Conservation (phyloP, 441 rosid species). For the Lepidium campestre region DNA sequence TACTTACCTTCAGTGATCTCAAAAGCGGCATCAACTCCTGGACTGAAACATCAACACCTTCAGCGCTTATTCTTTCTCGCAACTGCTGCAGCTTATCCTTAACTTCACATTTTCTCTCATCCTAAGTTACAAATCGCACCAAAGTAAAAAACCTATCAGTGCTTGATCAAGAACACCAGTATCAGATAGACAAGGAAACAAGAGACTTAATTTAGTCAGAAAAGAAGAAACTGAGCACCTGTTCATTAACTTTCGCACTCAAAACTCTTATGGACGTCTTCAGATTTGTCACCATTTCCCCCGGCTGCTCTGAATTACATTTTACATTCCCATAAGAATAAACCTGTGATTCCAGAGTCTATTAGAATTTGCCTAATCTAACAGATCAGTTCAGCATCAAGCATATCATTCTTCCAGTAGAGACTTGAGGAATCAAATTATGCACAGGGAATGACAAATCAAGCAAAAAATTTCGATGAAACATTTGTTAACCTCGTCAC, state of each 20-base stretch:
- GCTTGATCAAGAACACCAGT: neutral
- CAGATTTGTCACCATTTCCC: constrained; percentile 21
- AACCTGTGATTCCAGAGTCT: constrained; percentile 1
- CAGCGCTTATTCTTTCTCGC: constrained; percentile 35
- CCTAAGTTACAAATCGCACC: constrained; percentile 25
- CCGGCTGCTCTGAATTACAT: constrained; percentile 4
- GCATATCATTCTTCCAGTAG: neutral
- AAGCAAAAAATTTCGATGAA: neutral
- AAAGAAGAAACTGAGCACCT: constrained; percentile 24
- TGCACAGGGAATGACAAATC: neutral
- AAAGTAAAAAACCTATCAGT: neutral
- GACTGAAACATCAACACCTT: constrained; percentile 33
- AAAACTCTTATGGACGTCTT: constrained; percentile 28
- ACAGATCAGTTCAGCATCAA: neutral
- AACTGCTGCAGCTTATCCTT: constrained; percentile 34
- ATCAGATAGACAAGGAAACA: neutral
- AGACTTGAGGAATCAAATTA: neutral
- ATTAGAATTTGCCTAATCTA: constrained; percentile 1
- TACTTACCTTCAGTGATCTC: constrained; percentile 43
- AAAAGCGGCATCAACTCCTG: constrained; percentile 42
- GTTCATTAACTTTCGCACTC: constrained; percentile 25
- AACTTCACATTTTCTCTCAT: constrained; percentile 33
- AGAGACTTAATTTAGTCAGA: neutral
- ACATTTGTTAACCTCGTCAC: constrained; percentile 21
- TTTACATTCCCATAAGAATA: neutral